Evolutionary conservation across 1,284 basidiomycete genomes (phyloP).

Genomic region (Apiotrichum domesticum): DNA sequence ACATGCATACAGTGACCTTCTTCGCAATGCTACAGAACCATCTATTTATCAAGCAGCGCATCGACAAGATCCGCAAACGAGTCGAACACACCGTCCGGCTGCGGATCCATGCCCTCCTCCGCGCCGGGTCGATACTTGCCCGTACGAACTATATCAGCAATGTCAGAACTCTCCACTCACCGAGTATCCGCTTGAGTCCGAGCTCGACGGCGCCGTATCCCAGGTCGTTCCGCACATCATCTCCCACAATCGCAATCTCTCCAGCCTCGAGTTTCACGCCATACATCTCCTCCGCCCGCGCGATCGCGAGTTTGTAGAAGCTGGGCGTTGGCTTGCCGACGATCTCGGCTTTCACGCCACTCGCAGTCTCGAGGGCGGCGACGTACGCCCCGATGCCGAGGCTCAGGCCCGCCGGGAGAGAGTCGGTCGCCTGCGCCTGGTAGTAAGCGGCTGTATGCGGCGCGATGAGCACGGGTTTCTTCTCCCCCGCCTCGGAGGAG

Average conservation of each 20-base stretch:
- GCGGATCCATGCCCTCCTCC: constrained; percentile 25
- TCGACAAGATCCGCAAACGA: constrained; percentile 57
- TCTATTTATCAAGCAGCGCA: constrained; percentile 30
- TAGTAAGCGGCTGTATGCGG: constrained; percentile 53
- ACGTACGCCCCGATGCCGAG: constrained; percentile 68
- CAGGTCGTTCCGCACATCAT: constrained; percentile 61
- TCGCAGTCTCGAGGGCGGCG: constrained; percentile 56
- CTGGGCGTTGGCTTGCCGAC: constrained; percentile 61
- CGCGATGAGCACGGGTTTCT: constrained; percentile 49
- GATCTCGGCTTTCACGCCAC: constrained; percentile 52
- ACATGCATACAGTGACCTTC: no score
- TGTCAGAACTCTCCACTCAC: constrained; percentile 40
- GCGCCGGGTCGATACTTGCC: constrained; percentile 35
- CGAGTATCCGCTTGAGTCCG: constrained; percentile 60
- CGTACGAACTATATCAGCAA: constrained; percentile 25
- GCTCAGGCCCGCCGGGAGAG: constrained; percentile 53
- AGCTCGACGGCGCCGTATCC: constrained; percentile 59
- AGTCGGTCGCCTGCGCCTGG: constrained; percentile 51
- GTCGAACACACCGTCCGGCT: constrained; percentile 55
- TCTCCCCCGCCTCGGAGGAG: neutral
- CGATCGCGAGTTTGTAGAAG: constrained; percentile 59
- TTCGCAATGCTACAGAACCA: no score
- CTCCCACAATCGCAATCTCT: constrained; percentile 59
- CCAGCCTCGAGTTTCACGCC: constrained; percentile 14
- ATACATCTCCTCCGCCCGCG: constrained; percentile 47